Conservation (phyloP, 2,329 filamentous ascomycete species). For the Dothistroma pini region DNA sequence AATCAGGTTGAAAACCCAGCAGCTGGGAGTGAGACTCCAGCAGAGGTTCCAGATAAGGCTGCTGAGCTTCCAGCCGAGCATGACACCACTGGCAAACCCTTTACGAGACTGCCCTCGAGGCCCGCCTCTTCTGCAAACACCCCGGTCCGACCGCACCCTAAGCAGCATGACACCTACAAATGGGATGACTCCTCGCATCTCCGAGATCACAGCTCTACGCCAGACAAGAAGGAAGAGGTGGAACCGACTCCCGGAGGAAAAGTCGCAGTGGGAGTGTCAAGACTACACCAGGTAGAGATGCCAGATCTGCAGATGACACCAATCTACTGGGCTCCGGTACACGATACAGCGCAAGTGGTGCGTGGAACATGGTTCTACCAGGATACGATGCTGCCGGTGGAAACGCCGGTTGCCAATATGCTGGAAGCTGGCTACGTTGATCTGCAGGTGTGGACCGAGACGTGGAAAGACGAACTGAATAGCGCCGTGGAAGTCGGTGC, state of each 20-base stretch:
- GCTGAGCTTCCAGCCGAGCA: slow-evolving; percentile 19
- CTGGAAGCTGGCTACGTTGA: slow-evolving; percentile 88
- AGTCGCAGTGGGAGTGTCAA: slow-evolving; percentile 83
- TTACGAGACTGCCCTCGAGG: slow-evolving; percentile 48
- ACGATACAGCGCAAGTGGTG: slow-evolving; percentile 77
- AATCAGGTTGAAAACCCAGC: slow-evolving; percentile 24
- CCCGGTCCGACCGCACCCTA: slow-evolving; percentile 24
- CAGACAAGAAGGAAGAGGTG: slow-evolving; percentile 24
- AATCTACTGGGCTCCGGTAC: slow-evolving; percentile 95
- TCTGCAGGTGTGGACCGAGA: slow-evolving; percentile 75
- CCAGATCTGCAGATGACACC: slow-evolving; percentile 82
- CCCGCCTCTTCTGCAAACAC: slow-evolving; percentile 32
- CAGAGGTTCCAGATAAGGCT: slow-evolving; percentile 10
- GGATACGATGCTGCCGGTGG: slow-evolving; percentile 88
- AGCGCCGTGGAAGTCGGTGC: slow-evolving; percentile 89
- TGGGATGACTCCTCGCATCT: slow-evolving; percentile 44
- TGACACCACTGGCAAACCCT: slow-evolving; percentile 48
- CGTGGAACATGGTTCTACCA: slow-evolving; percentile 97
- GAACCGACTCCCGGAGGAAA: slow-evolving; percentile 47
- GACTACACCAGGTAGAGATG: slow-evolving; percentile 81
- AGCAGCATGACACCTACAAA: slow-evolving; percentile 46
- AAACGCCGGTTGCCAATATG: slow-evolving; percentile 81
- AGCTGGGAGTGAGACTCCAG: slow-evolving; percentile 13
- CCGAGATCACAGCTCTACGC: slow-evolving; percentile 28
- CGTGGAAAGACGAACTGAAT: slow-evolving; percentile 85